These are phyloP conservation scores for Candida freyschussii DNA, from an alignment of 1,139 yeast genomes.

Conservation along the genomic window DNA sequence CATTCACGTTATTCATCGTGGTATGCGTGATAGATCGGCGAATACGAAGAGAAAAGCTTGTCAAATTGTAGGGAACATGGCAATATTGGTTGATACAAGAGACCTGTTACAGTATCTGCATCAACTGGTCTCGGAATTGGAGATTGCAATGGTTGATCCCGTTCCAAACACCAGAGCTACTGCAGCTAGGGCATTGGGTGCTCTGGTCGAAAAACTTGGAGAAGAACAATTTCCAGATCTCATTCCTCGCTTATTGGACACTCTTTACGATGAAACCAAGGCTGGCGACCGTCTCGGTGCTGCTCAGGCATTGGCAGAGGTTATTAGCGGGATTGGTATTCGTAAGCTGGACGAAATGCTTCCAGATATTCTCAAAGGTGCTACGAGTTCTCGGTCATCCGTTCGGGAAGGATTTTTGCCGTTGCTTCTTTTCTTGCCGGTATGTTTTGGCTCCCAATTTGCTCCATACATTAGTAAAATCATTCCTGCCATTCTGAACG, in stretches of 20 bases:
- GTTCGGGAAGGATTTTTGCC: slow-evolving; percentile 95
- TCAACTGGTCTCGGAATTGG: slow-evolving; percentile 74
- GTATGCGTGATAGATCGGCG: slow-evolving; percentile 92
- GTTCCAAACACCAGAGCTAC: slow-evolving; percentile 97
- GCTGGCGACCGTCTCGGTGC: slow-evolving; percentile 95
- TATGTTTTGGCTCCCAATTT: slow-evolving; percentile 89
- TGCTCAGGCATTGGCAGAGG: slow-evolving; percentile 96
- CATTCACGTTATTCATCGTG: slow-evolving; percentile 91
- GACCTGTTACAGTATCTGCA: slow-evolving; percentile 83
- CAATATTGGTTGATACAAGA: slow-evolving; percentile 83
- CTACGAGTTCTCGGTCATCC: slow-evolving; percentile 59
- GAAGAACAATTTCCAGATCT: slow-evolving; percentile 94
- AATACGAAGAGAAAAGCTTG: slow-evolving; percentile 90
- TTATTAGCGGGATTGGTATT: slow-evolving; percentile 85
- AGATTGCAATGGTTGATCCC: slow-evolving; percentile 96
- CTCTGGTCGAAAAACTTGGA: slow-evolving; percentile 91
- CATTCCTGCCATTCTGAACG: slow-evolving; percentile 85
- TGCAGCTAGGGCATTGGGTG: slow-evolving; percentile 96
- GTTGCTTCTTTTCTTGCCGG: slow-evolving; percentile 81
- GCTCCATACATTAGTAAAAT: slow-evolving; percentile 82
- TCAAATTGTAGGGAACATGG: slow-evolving; percentile 98
- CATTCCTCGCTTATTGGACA: slow-evolving; percentile 72
- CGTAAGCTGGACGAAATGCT: slow-evolving; percentile 81
- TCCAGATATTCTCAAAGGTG: slow-evolving; percentile 74
- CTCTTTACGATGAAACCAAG: slow-evolving; percentile 73